phyloP scores from a whole-genome alignment of 805 yeast genomes.

The Kodamaea nitidulidarum region DNA sequence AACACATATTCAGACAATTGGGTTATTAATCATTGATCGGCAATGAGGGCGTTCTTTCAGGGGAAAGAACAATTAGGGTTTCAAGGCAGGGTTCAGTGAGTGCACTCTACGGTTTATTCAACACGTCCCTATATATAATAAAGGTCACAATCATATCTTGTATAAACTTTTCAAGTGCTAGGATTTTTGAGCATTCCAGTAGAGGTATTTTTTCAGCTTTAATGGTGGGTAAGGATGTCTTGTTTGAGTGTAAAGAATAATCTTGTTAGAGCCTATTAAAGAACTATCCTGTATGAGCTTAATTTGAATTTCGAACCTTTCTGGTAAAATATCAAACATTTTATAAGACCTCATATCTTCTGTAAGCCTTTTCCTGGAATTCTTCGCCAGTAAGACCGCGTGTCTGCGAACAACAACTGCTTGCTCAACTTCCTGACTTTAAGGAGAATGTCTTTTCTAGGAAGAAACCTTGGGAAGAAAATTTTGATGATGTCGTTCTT shows the following conservation, averaged over 20 bases:
- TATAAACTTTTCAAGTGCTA: constrained; percentile 34
- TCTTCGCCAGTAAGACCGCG: constrained; percentile 28
- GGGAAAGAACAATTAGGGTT: not conserved
- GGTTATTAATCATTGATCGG: constrained; percentile 15
- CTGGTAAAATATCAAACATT: too few relatives aligned
- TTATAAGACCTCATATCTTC: too few relatives aligned
- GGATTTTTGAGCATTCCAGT: too few relatives aligned
- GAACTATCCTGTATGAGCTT: too few relatives aligned
- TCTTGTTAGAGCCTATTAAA: too few relatives aligned
- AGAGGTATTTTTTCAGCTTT: too few relatives aligned
- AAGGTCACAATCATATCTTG: constrained; percentile 11
- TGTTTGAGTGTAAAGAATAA: too few relatives aligned
- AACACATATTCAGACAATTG: constrained; percentile 29
- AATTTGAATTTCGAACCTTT: too few relatives aligned
- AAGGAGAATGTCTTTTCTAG: constrained; percentile 37
- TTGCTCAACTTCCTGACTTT: constrained; percentile 39
- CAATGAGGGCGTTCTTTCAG: not conserved
- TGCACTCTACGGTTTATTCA: too few relatives aligned
- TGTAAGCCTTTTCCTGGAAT: constrained; percentile 37
- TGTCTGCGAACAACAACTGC: constrained; percentile 31
- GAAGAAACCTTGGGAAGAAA: constrained; percentile 41
- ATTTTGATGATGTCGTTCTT: constrained; percentile 26
- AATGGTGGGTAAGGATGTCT: too few relatives aligned
- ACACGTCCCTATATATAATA: not conserved
- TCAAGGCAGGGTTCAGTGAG: not conserved